Evolutionary conservation across 1,284 basidiomycete species (phyloP).

Genomic region (Dichomitus squalens): DNA sequence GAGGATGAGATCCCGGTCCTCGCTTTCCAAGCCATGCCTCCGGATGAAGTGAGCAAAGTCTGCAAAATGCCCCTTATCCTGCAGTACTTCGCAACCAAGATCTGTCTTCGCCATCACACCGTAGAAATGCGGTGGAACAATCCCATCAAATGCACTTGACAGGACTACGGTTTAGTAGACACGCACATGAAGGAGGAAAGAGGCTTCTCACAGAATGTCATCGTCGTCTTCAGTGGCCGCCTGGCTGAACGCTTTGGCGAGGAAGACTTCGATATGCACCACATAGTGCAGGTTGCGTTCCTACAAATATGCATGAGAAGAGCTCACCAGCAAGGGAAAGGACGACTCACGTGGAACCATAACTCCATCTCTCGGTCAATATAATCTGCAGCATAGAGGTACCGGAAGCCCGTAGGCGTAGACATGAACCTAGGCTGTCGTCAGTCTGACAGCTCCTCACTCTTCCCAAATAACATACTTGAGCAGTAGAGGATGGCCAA

Average conservation of each 20-base stretch:
- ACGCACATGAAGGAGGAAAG: neutral
- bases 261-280: slow-evolving; percentile 84
- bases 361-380: slow-evolving; percentile 94
- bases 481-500: slow-evolving; percentile 86
- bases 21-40: slow-evolving; percentile 82
- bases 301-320: slow-evolving; percentile 39
- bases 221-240: slow-evolving; percentile 64
- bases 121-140: slow-evolving; percentile 95
- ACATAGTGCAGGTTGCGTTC: slow-evolving; percentile 88
- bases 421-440: slow-evolving; percentile 81
- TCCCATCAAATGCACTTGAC: slow-evolving; percentile 77
- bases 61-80: slow-evolving; percentile 88
- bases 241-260: slow-evolving; percentile 74
- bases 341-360: slow-evolving; percentile 83
- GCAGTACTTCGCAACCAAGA: slow-evolving; percentile 88
- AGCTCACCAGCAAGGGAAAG: neutral
- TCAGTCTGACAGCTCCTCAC: neutral
- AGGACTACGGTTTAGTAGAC: neutral
- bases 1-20: slow-evolving; percentile 82
- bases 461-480: slow-evolving; percentile 59
- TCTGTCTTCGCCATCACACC: slow-evolving; percentile 97
- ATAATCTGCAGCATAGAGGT: slow-evolving; percentile 89
- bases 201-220: slow-evolving; percentile 53
- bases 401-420: slow-evolving; percentile 89
- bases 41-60: slow-evolving; percentile 93